phyloP scores from a whole-genome alignment of 2,329 filamentous ascomycete genomes.

The Diaporthe caulivora region DNA sequence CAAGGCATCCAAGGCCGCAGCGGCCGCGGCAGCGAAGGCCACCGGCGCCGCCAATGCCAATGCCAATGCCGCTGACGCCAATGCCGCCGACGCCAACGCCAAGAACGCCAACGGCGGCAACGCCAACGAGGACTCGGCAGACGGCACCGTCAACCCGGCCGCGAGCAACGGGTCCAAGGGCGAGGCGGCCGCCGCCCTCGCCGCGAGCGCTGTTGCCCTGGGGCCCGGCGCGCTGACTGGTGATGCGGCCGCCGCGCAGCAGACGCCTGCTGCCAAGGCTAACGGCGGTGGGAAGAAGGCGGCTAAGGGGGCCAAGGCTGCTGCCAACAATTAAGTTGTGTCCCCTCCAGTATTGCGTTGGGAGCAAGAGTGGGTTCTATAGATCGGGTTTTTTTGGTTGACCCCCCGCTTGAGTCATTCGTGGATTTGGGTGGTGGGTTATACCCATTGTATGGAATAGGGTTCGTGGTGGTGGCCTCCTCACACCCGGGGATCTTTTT shows the following conservation, averaged over 20 bases:
- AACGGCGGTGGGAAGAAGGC: constrained; percentile 9
- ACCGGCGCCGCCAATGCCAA: constrained; percentile 44
- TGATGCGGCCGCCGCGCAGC: constrained; percentile 44
- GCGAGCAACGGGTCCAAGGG: constrained; percentile 32
- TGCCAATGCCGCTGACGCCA: constrained; percentile 57
- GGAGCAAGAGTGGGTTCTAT: neutral
- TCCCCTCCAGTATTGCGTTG: neutral
- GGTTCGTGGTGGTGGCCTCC: neutral
- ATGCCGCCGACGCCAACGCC: constrained; percentile 44
- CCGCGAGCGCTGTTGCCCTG: constrained; percentile 46
- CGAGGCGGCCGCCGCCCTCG: constrained; percentile 21
- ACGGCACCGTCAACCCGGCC: constrained; percentile 47
- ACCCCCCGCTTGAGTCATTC: neutral
- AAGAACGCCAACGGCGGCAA: constrained; percentile 61
- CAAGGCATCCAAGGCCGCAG: constrained; percentile 14
- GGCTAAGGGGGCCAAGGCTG: constrained; percentile 2
- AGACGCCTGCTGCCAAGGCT: constrained; percentile 43
- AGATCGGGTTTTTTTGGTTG: neutral
- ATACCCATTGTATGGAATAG: neutral
- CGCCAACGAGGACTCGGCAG: constrained; percentile 59
- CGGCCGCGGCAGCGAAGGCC: constrained; percentile 18
- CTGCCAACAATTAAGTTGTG: neutral
- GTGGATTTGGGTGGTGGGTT: neutral
- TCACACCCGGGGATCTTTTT: constrained; percentile 14
- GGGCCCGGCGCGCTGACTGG: constrained; percentile 43